A percentile compares a stretch with the other conserved stretches of the same genome.
Evolutionary conservation across 495 filamentous ascomycete species (phyloP).

Genomic region (Penicillium psychrofluorescens): DNA sequence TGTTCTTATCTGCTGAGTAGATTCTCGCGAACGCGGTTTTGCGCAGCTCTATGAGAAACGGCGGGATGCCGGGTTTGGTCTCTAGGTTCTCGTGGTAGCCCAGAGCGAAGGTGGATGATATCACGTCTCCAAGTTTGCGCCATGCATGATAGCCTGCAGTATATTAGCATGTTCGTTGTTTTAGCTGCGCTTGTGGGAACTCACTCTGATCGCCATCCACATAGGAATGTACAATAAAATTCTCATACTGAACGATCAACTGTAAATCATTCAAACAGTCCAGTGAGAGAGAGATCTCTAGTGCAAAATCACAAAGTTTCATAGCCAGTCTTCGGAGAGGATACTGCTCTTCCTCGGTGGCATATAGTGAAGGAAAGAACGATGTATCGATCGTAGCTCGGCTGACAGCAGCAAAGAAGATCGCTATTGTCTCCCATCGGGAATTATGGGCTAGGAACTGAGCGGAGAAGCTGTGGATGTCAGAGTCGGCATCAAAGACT

Average conservation of each 20-base stretch:
- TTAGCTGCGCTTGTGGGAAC: not conserved
- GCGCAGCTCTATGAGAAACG: slow-evolving; percentile 29
- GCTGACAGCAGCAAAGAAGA: slow-evolving; percentile 31
- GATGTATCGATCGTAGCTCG: slow-evolving; percentile 29
- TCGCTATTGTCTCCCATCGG: slow-evolving; percentile 36
- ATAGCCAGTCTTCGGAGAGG: slow-evolving; percentile 20
- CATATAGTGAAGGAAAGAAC: slow-evolving; percentile 26
- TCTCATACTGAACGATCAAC: slow-evolving; percentile 37
- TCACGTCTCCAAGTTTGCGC: slow-evolving; percentile 35
- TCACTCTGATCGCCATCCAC: slow-evolving; percentile 41
- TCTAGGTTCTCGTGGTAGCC: slow-evolving; percentile 37
- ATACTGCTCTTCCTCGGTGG: slow-evolving; percentile 17
- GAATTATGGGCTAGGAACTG: slow-evolving; percentile 27
- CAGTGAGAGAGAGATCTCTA: slow-evolving; percentile 33
- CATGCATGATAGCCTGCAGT: slow-evolving; percentile 33
- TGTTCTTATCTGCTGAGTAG: slow-evolving; percentile 40
- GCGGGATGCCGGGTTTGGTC: slow-evolving; percentile 16
- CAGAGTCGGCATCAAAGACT: slow-evolving; percentile 11
- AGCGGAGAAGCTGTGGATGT: slow-evolving; percentile 18
- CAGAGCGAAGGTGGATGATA: slow-evolving; percentile 35
- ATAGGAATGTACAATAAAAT: slow-evolving; percentile 37
- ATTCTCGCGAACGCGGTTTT: slow-evolving; percentile 31
- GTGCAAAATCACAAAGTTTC: slow-evolving; percentile 21
- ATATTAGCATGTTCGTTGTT: not conserved
- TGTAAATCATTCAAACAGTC: slow-evolving; percentile 40